phyloP scores from a whole-genome alignment of 345 rosid species.

The Alliaria petiolata region DNA sequence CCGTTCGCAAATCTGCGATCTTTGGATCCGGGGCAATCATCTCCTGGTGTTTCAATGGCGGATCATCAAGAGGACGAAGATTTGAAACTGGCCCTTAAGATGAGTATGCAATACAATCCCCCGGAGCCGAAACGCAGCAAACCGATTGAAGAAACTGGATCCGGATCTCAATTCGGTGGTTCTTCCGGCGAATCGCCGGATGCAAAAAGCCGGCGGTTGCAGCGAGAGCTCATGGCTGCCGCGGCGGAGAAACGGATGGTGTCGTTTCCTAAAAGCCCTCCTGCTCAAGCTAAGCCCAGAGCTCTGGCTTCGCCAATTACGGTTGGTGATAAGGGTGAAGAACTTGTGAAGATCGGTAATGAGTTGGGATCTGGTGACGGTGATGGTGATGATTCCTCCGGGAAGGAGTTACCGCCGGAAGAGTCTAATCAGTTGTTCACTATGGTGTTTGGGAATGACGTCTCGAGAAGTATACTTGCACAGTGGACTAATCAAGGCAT shows the following conservation, averaged over 20 bases:
- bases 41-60: slow-evolving; percentile 51
- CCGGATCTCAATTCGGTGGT: slow-evolving; percentile 24
- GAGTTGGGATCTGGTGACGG: slow-evolving; percentile 23
- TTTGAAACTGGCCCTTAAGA: slow-evolving; percentile 73
- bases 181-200: slow-evolving; percentile 44
- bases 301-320: slow-evolving; percentile 24
- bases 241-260: slow-evolving; percentile 93
- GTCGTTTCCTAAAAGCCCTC: slow-evolving; percentile 31
- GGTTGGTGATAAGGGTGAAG: slow-evolving; percentile 7
- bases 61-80: slow-evolving; percentile 92
- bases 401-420: slow-evolving; percentile 34
- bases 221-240: slow-evolving; percentile 94
- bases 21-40: slow-evolving; percentile 2
- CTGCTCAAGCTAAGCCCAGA: slow-evolving; percentile 23
- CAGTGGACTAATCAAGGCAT: slow-evolving; percentile 99
- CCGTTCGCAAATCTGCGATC: neutral
- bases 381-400: slow-evolving; percentile 13
- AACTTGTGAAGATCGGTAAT: slow-evolving; percentile 26
- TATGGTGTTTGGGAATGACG: slow-evolving; percentile 69
- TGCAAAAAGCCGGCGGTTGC: slow-evolving; percentile 53
- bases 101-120: slow-evolving; percentile 87
- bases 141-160: slow-evolving; percentile 58
- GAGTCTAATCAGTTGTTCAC: slow-evolving; percentile 65
- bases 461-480: slow-evolving; percentile 69
- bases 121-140: slow-evolving; percentile 98